Evolutionary conservation across 2,329 filamentous ascomycete species (phyloP), one percentile per base, ranked within the genome.

Genomic region (Magnaporthiopsis incrustans): DNA sequence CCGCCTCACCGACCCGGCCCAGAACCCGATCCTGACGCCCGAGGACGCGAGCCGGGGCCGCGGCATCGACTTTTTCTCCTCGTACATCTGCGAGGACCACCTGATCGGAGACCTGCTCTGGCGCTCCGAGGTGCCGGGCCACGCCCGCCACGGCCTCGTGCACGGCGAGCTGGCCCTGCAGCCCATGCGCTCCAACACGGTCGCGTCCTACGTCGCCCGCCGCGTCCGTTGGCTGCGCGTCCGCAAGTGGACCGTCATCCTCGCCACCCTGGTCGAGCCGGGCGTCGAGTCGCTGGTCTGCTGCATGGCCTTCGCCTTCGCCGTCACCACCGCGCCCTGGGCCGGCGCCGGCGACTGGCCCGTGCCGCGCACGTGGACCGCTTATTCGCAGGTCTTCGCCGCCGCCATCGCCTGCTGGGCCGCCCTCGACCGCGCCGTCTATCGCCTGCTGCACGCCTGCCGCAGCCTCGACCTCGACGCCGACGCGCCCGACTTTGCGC

Each of bases 61-160:
- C 0, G 96, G 95, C 0, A 88, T 99, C 68, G 92, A 98, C 75
- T 93, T 88, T 77, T 99, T 99, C 77, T 96, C 92, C 3, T 84
- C 91, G 68, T 96, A 97, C 73, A 98, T 99, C 72, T 99, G 95
- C 78, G 96, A 99, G 74, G 95, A 99, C 73, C 95, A 99, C 71
- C 80, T 97, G 30, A 97, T 99, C 64, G 94, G 94, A 15, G 95
- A 99, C 69, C 78, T 95, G 1, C 82, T 99, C 5, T 99, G 93
- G 92, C 87, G 87, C 64, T 83, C 85, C n/a, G 72, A 77, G 2
- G 76, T 89, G 6, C 82, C 84, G 0, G 83, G 84, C 1, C 82
- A 65, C 61, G 57, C 84, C 57, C 96, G 96, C 70, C 95, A 99
- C 73, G 90, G 86, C 6, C 82, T 98, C 65, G 86, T 93, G 1